Evolutionary conservation across 768 basidiomycete genomes (phyloP).

Genomic region (Russula brevipes): DNA sequence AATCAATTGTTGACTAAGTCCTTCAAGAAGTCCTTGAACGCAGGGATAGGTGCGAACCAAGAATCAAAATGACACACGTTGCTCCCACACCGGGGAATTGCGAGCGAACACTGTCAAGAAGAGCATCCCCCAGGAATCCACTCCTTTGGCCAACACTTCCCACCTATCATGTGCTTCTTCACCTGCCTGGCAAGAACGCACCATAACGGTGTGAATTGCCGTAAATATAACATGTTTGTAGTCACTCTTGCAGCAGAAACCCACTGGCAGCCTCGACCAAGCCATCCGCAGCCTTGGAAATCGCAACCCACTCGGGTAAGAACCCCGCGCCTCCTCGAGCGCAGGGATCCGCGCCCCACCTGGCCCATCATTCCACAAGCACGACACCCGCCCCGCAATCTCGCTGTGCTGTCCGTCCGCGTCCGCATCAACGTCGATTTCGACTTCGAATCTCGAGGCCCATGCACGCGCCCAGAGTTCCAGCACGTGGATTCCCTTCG

Average conservation of each 20-base stretch:
- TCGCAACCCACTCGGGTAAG: slow-evolving; percentile 22
- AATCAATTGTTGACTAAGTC: too few relatives aligned
- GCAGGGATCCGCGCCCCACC: slow-evolving; percentile 15
- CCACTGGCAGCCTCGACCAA: slow-evolving; percentile 9
- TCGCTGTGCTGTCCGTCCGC: background rate
- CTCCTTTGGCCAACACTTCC: too few relatives aligned
- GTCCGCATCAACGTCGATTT: slow-evolving; percentile 10
- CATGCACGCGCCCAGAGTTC: slow-evolving; percentile 19
- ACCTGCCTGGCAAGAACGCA: too few relatives aligned
- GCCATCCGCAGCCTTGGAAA: slow-evolving; percentile 11
- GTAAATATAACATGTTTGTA: background rate
- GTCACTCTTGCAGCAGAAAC: background rate
- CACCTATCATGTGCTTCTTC: too few relatives aligned
- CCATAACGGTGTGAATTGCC: too few relatives aligned
- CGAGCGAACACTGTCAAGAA: too few relatives aligned
- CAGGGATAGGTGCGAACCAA: too few relatives aligned
- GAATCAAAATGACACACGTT: too few relatives aligned
- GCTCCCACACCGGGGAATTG: too few relatives aligned
- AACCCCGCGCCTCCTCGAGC: slow-evolving; percentile 21
- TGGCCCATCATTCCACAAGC: slow-evolving; percentile 20
- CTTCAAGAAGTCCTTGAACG: too few relatives aligned
- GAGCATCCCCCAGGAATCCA: too few relatives aligned
- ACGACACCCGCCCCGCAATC: slow-evolving; percentile 17
- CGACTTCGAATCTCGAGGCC: slow-evolving; percentile 17
- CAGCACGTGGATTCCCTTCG: background rate